phyloP scores from a whole-genome alignment of 2,329 filamentous ascomycete species.

The Aspergillus pseudonomiae region DNA sequence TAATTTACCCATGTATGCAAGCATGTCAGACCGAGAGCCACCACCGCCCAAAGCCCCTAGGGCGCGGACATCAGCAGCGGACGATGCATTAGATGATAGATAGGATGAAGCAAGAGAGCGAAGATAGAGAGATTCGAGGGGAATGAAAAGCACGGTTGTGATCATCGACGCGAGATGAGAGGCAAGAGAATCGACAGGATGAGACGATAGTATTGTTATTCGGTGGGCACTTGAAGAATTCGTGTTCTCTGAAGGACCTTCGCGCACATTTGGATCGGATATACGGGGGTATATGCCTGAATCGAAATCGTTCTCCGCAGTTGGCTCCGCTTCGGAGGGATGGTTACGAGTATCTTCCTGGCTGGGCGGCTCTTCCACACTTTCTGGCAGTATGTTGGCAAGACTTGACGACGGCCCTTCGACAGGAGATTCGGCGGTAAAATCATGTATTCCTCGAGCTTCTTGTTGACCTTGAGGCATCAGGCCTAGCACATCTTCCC shows the following conservation, averaged over 20 bases:
- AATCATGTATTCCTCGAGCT: constrained; percentile 11
- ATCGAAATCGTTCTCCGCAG: constrained; percentile 18
- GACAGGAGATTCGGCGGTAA: constrained; percentile 12
- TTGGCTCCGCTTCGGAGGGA: constrained; percentile 15
- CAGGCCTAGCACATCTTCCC: constrained; percentile 14
- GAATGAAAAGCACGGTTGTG: constrained; percentile 42
- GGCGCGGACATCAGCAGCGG: constrained; percentile 32
- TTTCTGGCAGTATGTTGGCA: constrained; percentile 35
- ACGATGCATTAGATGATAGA: constrained; percentile 33
- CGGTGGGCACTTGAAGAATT: constrained; percentile 33
- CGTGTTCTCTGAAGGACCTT: constrained; percentile 13
- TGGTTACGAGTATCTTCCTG: constrained; percentile 24
- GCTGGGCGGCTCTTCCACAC: constrained; percentile 33
- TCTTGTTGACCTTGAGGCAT: constrained; percentile 12
- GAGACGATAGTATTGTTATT: constrained; percentile 47
- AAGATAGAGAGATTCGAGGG: constrained; percentile 45
- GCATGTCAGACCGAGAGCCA: constrained; percentile 30
- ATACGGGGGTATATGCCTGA: constrained; percentile 21
- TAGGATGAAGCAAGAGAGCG: constrained; percentile 44
- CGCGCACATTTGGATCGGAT: constrained; percentile 22
- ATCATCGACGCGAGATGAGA: constrained; percentile 44
- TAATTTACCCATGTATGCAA: constrained; percentile 41
- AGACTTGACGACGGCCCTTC: constrained; percentile 15
- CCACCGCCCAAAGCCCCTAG: constrained; percentile 41
- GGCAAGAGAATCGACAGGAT: constrained; percentile 46